Conservation (phyloP, 139 green algal genomes). For the Astrephomene gubernaculifera region DNA sequence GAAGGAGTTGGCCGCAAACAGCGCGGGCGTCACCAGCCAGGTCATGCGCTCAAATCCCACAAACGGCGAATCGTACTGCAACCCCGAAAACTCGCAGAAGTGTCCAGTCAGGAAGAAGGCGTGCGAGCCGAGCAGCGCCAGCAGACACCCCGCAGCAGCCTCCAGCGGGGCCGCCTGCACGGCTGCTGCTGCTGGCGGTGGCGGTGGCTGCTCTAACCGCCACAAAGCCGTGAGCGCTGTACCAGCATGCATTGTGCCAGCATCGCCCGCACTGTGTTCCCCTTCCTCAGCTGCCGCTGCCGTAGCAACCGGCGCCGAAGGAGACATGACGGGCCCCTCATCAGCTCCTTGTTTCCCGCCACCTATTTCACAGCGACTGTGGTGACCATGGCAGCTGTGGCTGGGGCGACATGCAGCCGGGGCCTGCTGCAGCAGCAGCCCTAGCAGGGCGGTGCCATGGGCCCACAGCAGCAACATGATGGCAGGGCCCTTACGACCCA, state of each 20-base stretch:
- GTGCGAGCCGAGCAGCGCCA: constrained; percentile 33
- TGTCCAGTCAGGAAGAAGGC: constrained; percentile 89
- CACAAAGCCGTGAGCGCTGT: no score
- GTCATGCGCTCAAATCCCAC: constrained; percentile 82
- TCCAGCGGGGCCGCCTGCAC: not conserved
- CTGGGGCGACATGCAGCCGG: not conserved
- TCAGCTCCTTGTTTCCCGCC: not conserved
- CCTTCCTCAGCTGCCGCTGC: no score
- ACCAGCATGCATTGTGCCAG: no score
- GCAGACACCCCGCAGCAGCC: constrained; percentile 7
- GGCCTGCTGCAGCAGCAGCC: constrained; percentile 24
- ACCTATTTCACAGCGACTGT: not conserved
- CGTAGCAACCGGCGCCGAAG: no score
- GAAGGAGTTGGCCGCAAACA: constrained; percentile 89
- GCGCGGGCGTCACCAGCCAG: constrained; percentile 59
- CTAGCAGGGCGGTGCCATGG: constrained; percentile 26
- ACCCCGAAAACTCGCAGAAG: constrained; percentile 91
- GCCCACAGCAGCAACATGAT: constrained; percentile 53
- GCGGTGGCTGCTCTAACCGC: no score
- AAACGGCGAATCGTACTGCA: constrained; percentile 91
- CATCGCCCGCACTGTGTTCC: no score
- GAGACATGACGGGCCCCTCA: no score
- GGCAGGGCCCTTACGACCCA: constrained; percentile 54
- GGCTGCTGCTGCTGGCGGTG: not conserved
- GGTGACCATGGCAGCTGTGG: not conserved